A percentile compares a stretch with the other conserved stretches of the same genome.
phyloP scores from a whole-genome alignment of 1,284 basidiomycete species.

The Fomitiporia mediterranea region DNA sequence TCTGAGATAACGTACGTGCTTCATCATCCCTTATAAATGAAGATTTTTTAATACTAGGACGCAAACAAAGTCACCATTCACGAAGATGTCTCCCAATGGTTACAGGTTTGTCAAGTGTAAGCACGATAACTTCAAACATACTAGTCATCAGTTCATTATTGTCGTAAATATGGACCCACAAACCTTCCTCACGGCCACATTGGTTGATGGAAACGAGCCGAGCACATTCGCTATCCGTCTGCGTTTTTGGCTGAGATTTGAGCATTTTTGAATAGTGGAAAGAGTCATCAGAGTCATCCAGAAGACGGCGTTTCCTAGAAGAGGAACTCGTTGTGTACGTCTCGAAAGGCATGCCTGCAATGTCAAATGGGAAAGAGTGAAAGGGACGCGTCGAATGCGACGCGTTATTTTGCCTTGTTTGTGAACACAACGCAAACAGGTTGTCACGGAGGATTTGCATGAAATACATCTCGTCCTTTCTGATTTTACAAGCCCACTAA shows the following conservation, averaged over 20 bases:
- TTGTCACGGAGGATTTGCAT: no score
- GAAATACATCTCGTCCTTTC: no score
- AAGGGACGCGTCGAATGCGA: neutral
- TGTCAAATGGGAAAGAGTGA: neutral
- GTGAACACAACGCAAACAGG: no score
- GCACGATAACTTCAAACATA: conserved; percentile 40
- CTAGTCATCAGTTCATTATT: neutral
- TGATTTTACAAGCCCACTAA: no score
- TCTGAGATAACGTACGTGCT: conserved; percentile 50
- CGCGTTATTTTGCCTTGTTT: conserved; percentile 6
- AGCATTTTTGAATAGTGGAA: no score
- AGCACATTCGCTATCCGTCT: conserved; percentile 6
- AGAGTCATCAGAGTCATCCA: neutral
- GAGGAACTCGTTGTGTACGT: neutral
- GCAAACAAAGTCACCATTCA: conserved; percentile 21
- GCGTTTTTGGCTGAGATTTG: neutral
- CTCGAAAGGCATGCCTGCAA: neutral
- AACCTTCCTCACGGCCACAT: conserved; percentile 15
- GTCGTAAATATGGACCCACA: neutral
- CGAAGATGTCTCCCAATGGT: conserved; percentile 62
- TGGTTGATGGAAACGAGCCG: conserved; percentile 15
- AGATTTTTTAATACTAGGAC: neutral
- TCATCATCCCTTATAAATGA: neutral
- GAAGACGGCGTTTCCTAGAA: neutral
- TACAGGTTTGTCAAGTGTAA: conserved; percentile 57